A percentile compares a stretch with the other conserved stretches of the same genome.
phyloP scores from a whole-genome alignment of 345 rosid species.

The Aurinia saxatilis region DNA sequence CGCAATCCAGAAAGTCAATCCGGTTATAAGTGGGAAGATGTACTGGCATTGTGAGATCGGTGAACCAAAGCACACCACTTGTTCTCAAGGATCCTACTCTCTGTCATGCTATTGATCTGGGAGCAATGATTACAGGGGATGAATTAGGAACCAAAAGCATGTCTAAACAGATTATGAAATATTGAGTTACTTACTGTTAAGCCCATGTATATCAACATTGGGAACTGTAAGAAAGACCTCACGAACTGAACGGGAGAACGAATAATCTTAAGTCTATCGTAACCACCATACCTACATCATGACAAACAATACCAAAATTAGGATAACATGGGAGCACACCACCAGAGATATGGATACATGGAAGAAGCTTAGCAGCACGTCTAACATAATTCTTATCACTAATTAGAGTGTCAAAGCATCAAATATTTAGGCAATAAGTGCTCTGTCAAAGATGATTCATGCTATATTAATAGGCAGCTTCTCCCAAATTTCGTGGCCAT shows the following conservation, averaged over 20 bases:
- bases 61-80: constrained; percentile 68
- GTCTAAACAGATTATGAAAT: background rate
- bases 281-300: background rate
- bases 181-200: background rate
- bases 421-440: too few species aligned
- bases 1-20: constrained; percentile 41
- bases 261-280: too few species aligned
- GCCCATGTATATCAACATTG: background rate
- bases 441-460: background rate
- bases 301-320: constrained; percentile 19
- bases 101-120: constrained; percentile 60
- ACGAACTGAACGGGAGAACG: too few species aligned
- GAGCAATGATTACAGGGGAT: background rate
- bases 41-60: constrained; percentile 55
- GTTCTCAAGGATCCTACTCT: constrained; percentile 55
- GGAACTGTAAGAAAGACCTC: too few species aligned
- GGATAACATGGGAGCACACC: constrained; percentile 36
- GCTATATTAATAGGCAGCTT: too few species aligned
- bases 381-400: too few species aligned
- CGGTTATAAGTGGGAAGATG: constrained; percentile 50
- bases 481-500: too few species aligned
- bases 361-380: too few species aligned
- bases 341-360: too few species aligned
- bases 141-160: background rate
- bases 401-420: too few species aligned